phyloP scores from a whole-genome alignment of 2,329 filamentous ascomycete species.

The Fusarium dlaminii region DNA sequence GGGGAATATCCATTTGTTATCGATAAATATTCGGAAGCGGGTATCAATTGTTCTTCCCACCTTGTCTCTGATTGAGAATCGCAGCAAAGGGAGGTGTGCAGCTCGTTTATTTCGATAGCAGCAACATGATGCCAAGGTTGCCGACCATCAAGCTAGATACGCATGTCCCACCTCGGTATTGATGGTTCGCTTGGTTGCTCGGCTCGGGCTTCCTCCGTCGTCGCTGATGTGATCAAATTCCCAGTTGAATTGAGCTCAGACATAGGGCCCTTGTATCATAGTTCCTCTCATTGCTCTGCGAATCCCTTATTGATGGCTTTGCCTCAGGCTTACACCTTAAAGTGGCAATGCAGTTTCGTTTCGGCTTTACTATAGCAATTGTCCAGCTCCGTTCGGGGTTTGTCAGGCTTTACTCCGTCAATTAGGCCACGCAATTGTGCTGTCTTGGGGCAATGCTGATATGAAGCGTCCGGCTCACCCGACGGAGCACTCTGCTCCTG shows the following conservation, averaged over 20 bases:
- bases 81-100: background rate
- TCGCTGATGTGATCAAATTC: constrained; percentile 37
- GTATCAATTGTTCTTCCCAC: background rate
- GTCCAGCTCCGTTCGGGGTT: background rate
- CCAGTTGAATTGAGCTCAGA: background rate
- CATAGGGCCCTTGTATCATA: background rate
- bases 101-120: background rate
- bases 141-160: background rate
- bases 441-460: background rate
- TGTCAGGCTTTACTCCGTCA: background rate
- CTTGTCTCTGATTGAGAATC: background rate
- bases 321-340: background rate
- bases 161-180: constrained; percentile 13
- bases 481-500: background rate
- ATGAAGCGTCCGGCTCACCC: background rate
- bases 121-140: constrained; percentile 1
- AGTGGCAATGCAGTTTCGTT: background rate
- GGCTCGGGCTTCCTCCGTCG: constrained; percentile 21
- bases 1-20: constrained; percentile 3
- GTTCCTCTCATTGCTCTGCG: background rate
- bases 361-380: background rate
- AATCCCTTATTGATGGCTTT: constrained; percentile 13
- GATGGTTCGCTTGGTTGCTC: constrained; percentile 20
- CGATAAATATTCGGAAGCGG: constrained; percentile 13
- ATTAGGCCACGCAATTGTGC: background rate